Base-by-base conservation (phyloP, 352 stramenopile genomes). In the Globisporangium cederbergense region DNA sequence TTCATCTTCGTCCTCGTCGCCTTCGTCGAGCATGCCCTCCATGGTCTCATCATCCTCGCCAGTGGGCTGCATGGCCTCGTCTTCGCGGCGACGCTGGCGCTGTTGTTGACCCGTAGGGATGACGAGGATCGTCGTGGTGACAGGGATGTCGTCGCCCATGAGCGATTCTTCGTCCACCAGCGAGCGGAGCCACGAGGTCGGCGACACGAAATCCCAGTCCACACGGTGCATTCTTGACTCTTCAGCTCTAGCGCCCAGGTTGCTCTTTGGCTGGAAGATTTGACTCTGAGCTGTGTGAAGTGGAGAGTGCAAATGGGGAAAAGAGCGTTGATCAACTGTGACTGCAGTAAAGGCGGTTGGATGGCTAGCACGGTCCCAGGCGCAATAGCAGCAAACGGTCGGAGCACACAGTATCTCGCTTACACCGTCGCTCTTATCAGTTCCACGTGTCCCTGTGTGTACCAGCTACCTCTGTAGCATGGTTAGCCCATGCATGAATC, bases 161-260 rank as follows among this genome's bases (percentile, higher is more conserved):
- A 85, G 76, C 59, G 80, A 62, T 57, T 89, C 76, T 63, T 88
- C 78, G 34, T 76, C 70, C 10, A 69, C 71, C 18, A 89, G 62
- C 49, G 76, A 73, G 40, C 73, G 71, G 14, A 86, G 59, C 78
- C 76, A 88, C 54, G 72, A 72, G 7, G 73, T 61, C 14, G 80
- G 78, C 32, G 80, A 74, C 47, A 89, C 73, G 20, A 77, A 56
- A 36, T 89, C 76, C 76, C 79, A 89, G 58, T 80, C 73, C 3
- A 1, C 51, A 16, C 51, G 51, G 30, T 43, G 51, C 51, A 57
- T 25, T 57, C 3, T 11, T 43, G 14, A 5, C n/a, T 28, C 16
- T 11, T 42, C 3, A 18, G 30, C 25, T 40, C 28, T 40, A 4
- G 30, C 1, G 22, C 22, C 22, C 22, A 25, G 22, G 22, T 25